These are phyloP conservation scores for Boletellus deceptivus DNA, from an alignment of 1,284 basidiomycete species.

Conservation along the genomic window DNA sequence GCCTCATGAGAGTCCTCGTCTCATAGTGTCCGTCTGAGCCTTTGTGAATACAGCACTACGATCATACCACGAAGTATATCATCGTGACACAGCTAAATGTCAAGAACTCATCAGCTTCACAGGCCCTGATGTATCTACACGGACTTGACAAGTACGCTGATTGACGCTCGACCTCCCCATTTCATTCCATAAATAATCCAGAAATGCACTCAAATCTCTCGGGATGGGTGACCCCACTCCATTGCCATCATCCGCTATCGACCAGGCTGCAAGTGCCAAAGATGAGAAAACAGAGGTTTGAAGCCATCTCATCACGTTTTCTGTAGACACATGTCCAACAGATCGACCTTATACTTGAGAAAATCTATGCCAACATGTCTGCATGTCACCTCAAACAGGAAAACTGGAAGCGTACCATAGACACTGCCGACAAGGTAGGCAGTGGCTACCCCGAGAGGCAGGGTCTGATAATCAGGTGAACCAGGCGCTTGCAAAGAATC, in stretches of 20 bases:
- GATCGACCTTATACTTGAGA: constrained; percentile 73
- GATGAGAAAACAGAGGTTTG: constrained; percentile 54
- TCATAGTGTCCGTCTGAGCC: constrained; percentile 10
- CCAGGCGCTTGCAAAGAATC: constrained; percentile 70
- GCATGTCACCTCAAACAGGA: constrained; percentile 73
- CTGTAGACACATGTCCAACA: constrained; percentile 26
- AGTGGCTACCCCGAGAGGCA: background rate
- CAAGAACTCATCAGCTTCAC: constrained; percentile 13
- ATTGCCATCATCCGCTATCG: constrained; percentile 28
- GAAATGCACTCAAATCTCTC: constrained; percentile 51
- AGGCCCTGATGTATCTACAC: constrained; percentile 67
- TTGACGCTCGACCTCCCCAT: background rate
- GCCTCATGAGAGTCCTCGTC: constrained; percentile 17
- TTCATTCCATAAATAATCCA: constrained; percentile 20
- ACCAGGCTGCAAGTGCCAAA: constrained; percentile 38
- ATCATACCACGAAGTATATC: constrained; percentile 61
- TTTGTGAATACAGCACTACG: constrained; percentile 49
- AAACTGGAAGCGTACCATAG: constrained; percentile 73
- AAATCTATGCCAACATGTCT: constrained; percentile 78
- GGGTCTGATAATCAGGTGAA: background rate
- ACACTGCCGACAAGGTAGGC: constrained; percentile 70
- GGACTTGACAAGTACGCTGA: constrained; percentile 65
- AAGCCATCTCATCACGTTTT: background rate
- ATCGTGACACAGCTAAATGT: background rate
- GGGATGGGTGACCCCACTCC: constrained; percentile 36